Base-by-base conservation (phyloP, 1,284 basidiomycete species). In the Fomitopsis palustris region DNA sequence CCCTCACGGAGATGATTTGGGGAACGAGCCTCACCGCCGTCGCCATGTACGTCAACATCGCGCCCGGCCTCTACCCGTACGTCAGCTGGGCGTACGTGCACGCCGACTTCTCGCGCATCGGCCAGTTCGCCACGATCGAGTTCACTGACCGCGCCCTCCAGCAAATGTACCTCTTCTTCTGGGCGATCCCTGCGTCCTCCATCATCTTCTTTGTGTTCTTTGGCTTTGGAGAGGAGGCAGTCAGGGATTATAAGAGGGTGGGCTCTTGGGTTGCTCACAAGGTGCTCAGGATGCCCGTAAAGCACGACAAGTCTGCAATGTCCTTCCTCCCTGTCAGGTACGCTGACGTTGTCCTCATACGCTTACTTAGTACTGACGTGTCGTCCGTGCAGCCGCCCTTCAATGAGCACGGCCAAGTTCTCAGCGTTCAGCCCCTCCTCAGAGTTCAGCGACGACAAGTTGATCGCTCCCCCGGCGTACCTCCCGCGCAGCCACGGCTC, bases 71-170 rank as follows among this genome's bases (percentile, higher is more conserved):
- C 2, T 35, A 64, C 0, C 78, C 82, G 0, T 89, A 83, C 80
- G 69, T 74, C 31, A 77, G 70, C 45, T 89, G 86, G 85, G 77
- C 62, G 0, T 71, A 81, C 61, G 81, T 81, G 0, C 89, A 91
- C 65, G 68, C 51, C 17, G 61, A 77, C 56, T 88, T 79, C 61
- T 73, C 69, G 2, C 68, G 67, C 2, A 71, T 87, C 14, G 65
- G 64, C 0, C 71, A 70, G 52, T 19, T 76, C 39, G 78, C 84
- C 3, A 25, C 74, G 3, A 0, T 76, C 3, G 83, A 56, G 59
- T 27, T 23, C 29, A 37, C 19, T 4, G 21, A 49, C 19, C 31
- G 25, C 19, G 29, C 35, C 4, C 19, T 35, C 17, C n/a, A 29
- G n/a, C 33, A 52, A 17, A 21, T 23, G 9, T 52, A 35, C 49